phyloP scores from a whole-genome alignment of 2,329 filamentous ascomycete genomes.

The Pyricularia grisea region DNA sequence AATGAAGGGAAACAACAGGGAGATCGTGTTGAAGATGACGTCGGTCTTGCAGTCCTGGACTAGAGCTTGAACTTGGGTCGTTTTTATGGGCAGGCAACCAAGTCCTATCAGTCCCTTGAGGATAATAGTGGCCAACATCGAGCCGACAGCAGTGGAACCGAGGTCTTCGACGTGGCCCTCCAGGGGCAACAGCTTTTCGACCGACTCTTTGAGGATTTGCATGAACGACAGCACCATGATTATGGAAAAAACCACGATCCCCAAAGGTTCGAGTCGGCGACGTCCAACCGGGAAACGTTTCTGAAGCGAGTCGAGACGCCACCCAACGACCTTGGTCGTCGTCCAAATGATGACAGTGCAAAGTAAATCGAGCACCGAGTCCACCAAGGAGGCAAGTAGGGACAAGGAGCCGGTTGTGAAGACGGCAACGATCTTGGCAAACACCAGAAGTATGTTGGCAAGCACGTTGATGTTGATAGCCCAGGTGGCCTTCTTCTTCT shows the following conservation, averaged over 20 bases:
- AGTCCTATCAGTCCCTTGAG: not conserved
- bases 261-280: constrained; percentile 65
- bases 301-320: constrained; percentile 54
- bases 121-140: not conserved
- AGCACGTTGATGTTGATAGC: constrained; percentile 81
- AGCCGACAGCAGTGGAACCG: not conserved
- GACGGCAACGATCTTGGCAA: constrained; percentile 69
- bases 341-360: constrained; percentile 74
- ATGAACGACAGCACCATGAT: constrained; percentile 82
- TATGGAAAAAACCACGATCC: constrained; percentile 71
- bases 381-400: constrained; percentile 69
- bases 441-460: constrained; percentile 67
- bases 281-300: constrained; percentile 74
- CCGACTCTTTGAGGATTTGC: constrained; percentile 58
- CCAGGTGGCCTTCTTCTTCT: constrained; percentile 34
- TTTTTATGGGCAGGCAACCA: not conserved
- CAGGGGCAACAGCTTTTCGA: not conserved
- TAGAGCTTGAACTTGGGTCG: not conserved
- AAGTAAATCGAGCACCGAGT: constrained; percentile 72
- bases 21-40: not conserved
- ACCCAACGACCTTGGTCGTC: constrained; percentile 44
- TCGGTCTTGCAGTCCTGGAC: constrained; percentile 1
- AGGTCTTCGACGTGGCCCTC: not conserved
- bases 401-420: constrained; percentile 73
- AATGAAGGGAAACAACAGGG: not conserved